Conservation (phyloP, 768 basidiomycete species). For the Gautieria morchelliformis region DNA sequence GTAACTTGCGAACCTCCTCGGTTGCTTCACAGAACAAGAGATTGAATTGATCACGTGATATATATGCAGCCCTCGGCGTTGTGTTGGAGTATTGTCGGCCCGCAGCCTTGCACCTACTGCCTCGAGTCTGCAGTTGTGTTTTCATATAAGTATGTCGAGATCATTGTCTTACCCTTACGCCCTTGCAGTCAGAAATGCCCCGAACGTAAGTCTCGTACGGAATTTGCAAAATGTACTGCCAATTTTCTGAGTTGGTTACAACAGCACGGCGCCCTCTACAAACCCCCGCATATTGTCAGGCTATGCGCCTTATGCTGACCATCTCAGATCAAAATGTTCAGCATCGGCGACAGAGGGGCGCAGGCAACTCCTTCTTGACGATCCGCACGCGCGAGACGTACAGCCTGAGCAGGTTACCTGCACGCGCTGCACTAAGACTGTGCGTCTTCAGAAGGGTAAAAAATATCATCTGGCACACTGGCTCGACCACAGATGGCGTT, state of each 20-base stretch:
- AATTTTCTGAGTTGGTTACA: neutral
- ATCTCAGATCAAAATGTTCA: neutral
- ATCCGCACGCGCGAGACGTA: conserved; percentile 70
- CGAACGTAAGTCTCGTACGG: conserved; percentile 1
- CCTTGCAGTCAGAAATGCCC: neutral
- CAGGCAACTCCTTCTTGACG: conserved; percentile 55
- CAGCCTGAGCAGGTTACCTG: conserved; percentile 35
- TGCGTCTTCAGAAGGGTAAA: conserved; percentile 31
- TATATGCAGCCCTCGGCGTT: too few relatives aligned
- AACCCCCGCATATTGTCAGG: conserved; percentile 7
- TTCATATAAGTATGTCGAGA: too few relatives aligned
- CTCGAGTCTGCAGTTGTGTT: too few relatives aligned
- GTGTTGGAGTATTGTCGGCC: too few relatives aligned
- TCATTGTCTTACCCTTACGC: too few relatives aligned
- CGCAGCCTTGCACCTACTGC: too few relatives aligned
- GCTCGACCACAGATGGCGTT: conserved; percentile 31
- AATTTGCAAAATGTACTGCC: neutral
- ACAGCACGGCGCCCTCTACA: conserved; percentile 6
- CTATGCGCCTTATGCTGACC: conserved; percentile 1
- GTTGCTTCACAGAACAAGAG: too few relatives aligned
- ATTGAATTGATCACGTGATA: too few relatives aligned
- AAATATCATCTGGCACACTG: conserved; percentile 81
- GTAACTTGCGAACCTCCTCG: too few relatives aligned
- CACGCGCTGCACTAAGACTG: conserved; percentile 3
- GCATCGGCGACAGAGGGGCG: conserved; percentile 31